A percentile compares a stretch with the other conserved stretches of the same genome.
These are phyloP conservation scores for Viola pubescens DNA, from an alignment of 441 rosid species.

Conservation along the genomic window DNA sequence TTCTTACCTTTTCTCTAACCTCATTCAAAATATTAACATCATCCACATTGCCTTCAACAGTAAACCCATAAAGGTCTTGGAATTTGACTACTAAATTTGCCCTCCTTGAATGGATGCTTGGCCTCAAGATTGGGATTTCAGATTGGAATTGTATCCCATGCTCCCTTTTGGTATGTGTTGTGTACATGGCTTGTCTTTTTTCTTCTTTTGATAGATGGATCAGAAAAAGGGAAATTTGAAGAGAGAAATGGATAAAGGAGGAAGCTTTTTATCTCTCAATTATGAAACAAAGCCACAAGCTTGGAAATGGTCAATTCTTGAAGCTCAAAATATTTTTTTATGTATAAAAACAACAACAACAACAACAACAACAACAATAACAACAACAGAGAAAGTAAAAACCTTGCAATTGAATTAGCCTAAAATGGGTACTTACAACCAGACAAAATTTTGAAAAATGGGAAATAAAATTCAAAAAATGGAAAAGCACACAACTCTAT, in stretches of 20 bases:
- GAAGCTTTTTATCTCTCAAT: background rate
- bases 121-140: slow-evolving; percentile 73
- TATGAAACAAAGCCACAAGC: slow-evolving; percentile 25
- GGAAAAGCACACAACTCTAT: background rate
- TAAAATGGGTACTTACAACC: slow-evolving; percentile 19
- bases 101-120: slow-evolving; percentile 88
- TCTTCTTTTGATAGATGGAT: slow-evolving; percentile 15
- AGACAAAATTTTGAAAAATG: slow-evolving; percentile 6
- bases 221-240: slow-evolving; percentile 10
- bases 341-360: too few relatives aligned
- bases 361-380: too few relatives aligned
- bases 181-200: slow-evolving; percentile 37
- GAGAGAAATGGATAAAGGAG: slow-evolving; percentile 2
- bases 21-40: slow-evolving; percentile 89
- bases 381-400: background rate
- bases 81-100: slow-evolving; percentile 82
- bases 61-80: slow-evolving; percentile 88
- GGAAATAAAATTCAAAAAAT: background rate
- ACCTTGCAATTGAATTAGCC: slow-evolving; percentile 10
- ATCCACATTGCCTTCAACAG: slow-evolving; percentile 96
- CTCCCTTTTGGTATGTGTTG: slow-evolving; percentile 55
- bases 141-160: slow-evolving; percentile 56
- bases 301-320: slow-evolving; percentile 38
- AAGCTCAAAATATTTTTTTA: slow-evolving; percentile 7
- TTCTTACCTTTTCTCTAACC: slow-evolving; percentile 91